Evolutionary conservation across 768 basidiomycete species (phyloP).

Genomic region (Suillus luteus): DNA sequence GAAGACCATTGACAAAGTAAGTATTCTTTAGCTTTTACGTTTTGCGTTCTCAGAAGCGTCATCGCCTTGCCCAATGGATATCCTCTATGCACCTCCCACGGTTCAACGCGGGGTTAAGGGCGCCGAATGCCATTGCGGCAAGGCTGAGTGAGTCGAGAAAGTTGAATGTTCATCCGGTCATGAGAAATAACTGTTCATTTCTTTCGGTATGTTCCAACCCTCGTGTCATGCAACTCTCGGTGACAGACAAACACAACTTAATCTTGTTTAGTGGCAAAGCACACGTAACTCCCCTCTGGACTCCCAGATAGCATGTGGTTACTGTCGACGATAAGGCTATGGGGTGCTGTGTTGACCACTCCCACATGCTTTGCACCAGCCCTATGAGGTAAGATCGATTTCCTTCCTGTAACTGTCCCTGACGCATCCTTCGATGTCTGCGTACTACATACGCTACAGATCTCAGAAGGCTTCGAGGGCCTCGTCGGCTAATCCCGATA

Average conservation of each 20-base stretch:
- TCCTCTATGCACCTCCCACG: background rate
- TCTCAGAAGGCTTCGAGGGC: background rate
- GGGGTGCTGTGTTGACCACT: background rate
- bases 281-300: background rate
- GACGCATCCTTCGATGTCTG: background rate
- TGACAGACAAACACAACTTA: conserved; percentile 1
- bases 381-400: background rate
- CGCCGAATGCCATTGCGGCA: background rate
- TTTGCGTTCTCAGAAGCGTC: conserved; percentile 9
- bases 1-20: background rate
- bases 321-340: background rate
- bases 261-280: conserved; percentile 1
- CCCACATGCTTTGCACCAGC: background rate
- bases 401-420: background rate
- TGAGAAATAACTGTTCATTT: background rate
- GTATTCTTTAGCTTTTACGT: conserved; percentile 10
- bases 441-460: background rate
- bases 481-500: background rate
- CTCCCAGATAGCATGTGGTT: background rate
- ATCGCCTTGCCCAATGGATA: background rate
- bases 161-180: background rate
- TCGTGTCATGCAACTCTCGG: background rate
- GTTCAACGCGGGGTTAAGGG: conserved; percentile 7
- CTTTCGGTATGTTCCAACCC: conserved; percentile 2
- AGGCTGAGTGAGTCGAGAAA: background rate